A percentile compares a stretch with the other conserved stretches of the same genome.
Conservation (phyloP, 495 filamentous ascomycete species). For the Penicillium angulare region DNA sequence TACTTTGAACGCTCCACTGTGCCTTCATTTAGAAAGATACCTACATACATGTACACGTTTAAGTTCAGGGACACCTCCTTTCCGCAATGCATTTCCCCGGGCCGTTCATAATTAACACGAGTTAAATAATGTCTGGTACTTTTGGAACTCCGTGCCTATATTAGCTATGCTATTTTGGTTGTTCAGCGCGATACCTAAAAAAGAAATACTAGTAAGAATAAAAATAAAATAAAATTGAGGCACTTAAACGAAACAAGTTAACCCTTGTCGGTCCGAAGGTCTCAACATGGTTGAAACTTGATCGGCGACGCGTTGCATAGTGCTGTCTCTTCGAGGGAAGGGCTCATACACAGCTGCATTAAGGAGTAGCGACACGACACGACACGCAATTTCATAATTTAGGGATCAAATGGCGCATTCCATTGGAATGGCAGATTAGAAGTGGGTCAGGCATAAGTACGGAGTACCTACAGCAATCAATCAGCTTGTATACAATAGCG, state of each 20-base stretch:
- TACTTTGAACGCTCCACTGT: neutral
- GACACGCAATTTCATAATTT: neutral
- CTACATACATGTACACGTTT: neutral
- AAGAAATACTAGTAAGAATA: too few relatives aligned
- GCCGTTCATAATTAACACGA: too few relatives aligned
- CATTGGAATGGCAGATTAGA: neutral
- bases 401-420: slow-evolving; percentile 10
- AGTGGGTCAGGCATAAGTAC: too few relatives aligned
- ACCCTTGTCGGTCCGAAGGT: slow-evolving; percentile 2
- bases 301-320: slow-evolving; percentile 12
- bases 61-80: neutral
- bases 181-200: neutral
- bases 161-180: neutral
- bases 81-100: too few relatives aligned
- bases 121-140: neutral
- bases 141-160: neutral
- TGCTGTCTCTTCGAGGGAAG: slow-evolving; percentile 11
- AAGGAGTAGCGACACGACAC: too few relatives aligned
- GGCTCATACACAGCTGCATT: slow-evolving; percentile 8
- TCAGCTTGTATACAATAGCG: too few relatives aligned
- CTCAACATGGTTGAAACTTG: slow-evolving; percentile 11
- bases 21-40: slow-evolving; percentile 6
- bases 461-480: too few relatives aligned
- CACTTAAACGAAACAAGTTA: neutral
- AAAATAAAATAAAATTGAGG: neutral